Base-by-base conservation (phyloP, 2,329 filamentous ascomycete genomes). In the Endothia cerciana region DNA sequence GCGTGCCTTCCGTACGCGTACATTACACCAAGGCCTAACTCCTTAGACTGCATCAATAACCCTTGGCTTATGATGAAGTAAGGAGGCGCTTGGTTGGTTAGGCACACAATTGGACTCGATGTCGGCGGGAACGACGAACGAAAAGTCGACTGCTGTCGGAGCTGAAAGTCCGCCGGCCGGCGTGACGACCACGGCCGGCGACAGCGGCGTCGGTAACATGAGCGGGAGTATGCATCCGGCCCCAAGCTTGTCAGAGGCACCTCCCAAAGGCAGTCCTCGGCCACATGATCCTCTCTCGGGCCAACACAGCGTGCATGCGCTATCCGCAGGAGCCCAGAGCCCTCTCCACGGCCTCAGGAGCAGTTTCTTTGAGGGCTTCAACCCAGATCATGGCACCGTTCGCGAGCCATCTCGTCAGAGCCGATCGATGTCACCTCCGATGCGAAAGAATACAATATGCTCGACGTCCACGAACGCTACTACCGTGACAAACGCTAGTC, bases 391-490 rank as follows among this genome's bases (percentile, higher is more conserved):
- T 10, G 41, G 49, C 47, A 25, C 40, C 40, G 8, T 13, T 33
- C 60, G 40, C 28, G 25, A 51, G 19, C 47, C 25, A 19, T 19
- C 8, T 68, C 69, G 17, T 56, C 68, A 28, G 62, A 64, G 40
- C 68, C 70, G 30, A 61, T 72, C 73, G 40, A 67, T 72, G 11
- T 75, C 76, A 22, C 73, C 76, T 62, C 76, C 75, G 13, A 63
- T 72, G 69, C 73, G 80, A 69, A 84, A 85, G 73, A 82, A 86
- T 71, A 85, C 84, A 43, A 78, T 75, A 68, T 85, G 83, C 65
- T 86, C 84, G 63, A 82, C 81, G 68, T 84, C 84, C 66, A 85
- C 83, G 28, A 80, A 79, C 72, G 81, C 79, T 70, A 83, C 83
- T 66, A 79, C 79, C 73, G 71, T 73, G 45, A 78, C 77, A 51